A percentile compares a stretch with the other conserved stretches of the same genome.
Evolutionary conservation across 192 early-diverging fungal genomes (phyloP).

Genomic region (Gamsiella multidivaricata): DNA sequence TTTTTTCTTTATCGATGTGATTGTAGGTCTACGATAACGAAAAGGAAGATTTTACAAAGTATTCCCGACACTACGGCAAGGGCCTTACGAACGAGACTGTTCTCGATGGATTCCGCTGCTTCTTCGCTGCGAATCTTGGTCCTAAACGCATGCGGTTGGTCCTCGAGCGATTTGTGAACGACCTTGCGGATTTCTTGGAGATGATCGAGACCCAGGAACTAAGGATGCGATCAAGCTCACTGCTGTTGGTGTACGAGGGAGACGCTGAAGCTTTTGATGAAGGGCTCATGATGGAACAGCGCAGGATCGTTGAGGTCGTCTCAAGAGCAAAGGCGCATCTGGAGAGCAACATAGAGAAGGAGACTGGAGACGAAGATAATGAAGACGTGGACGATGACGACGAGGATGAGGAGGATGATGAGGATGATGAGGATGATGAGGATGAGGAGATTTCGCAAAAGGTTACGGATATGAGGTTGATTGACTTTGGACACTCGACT

Average conservation of each 20-base stretch:
- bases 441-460: constrained; percentile 53
- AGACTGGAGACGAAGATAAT: constrained; percentile 36
- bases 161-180: constrained; percentile 69
- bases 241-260: constrained; percentile 87
- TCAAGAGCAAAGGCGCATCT: constrained; percentile 44
- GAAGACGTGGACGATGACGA: constrained; percentile 17
- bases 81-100: constrained; percentile 65
- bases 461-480: constrained; percentile 74
- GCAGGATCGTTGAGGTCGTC: constrained; percentile 28
- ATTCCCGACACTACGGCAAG: constrained; percentile 66
- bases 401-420: constrained; percentile 15
- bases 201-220: constrained; percentile 64
- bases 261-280: constrained; percentile 62
- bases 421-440: constrained; percentile 48
- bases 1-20: neutral
- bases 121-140: constrained; percentile 68
- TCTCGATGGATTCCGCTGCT: constrained; percentile 66
- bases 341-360: constrained; percentile 27
- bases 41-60: constrained; percentile 52
- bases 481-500: constrained; percentile 92
- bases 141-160: constrained; percentile 63
- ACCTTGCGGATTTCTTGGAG: constrained; percentile 65
- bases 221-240: constrained; percentile 77
- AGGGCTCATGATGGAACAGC: constrained; percentile 58
- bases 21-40: constrained; percentile 64